Conservation (phyloP, 2,329 filamentous ascomycete species). For the Mycocentrospora acerina region DNA sequence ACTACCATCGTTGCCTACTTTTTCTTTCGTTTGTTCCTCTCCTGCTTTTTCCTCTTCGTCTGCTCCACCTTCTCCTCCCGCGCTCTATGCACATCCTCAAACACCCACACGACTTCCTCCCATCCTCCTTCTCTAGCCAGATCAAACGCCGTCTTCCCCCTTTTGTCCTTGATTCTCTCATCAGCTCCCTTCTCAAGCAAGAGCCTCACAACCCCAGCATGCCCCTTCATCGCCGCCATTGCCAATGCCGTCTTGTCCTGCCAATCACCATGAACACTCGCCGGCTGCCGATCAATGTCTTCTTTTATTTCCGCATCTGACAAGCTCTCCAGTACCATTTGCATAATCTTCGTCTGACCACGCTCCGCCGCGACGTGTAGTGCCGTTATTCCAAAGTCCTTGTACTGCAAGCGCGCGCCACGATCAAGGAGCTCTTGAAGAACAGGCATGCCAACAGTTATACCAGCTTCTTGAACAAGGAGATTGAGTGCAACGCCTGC, state of each 20-base stretch:
- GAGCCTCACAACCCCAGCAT: constrained; percentile 63
- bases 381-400: constrained; percentile 1
- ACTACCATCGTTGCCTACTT: too few species aligned
- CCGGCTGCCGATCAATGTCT: neutral
- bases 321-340: neutral
- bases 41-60: too few species aligned
- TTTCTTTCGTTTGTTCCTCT: too few species aligned
- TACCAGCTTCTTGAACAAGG: neutral
- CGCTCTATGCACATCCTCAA: too few species aligned
- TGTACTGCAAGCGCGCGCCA: constrained; percentile 1
- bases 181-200: constrained; percentile 48
- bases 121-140: too few species aligned
- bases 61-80: too few species aligned
- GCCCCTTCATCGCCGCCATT: constrained; percentile 72
- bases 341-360: neutral
- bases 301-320: neutral
- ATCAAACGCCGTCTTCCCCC: neutral
- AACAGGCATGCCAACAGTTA: neutral
- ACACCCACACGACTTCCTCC: too few species aligned
- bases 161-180: neutral
- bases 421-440: neutral
- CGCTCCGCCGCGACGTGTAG: constrained; percentile 1
- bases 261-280: constrained; percentile 25
- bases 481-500: neutral
- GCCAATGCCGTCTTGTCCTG: constrained; percentile 68